Conservation (phyloP, 2,329 filamentous ascomycete species). For the Talaromyces verruculosus region DNA sequence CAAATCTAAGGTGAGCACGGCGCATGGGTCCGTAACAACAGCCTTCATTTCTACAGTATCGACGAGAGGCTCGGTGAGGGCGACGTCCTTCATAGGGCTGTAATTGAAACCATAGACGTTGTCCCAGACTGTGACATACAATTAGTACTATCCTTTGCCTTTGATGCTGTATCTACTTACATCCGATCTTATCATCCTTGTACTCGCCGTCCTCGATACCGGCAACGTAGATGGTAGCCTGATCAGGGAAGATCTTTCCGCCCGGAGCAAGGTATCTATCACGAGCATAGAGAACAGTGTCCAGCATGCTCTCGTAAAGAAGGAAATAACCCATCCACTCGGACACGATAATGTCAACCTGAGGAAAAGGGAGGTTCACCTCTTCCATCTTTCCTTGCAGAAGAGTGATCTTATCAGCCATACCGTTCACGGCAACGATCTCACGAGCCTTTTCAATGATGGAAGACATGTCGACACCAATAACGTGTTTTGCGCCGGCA, state of each 20-base stretch:
- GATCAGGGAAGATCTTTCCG: slow-evolving; percentile 96
- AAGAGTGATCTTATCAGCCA: slow-evolving; percentile 94
- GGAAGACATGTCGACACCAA: slow-evolving; percentile 98
- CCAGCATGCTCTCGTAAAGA: slow-evolving; percentile 97
- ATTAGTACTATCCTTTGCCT: slow-evolving; percentile 28
- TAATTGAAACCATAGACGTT: slow-evolving; percentile 99
- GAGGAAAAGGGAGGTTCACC: slow-evolving; percentile 84
- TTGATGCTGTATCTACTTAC: slow-evolving; percentile 56
- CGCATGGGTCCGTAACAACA: slow-evolving; percentile 85
- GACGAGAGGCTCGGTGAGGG: slow-evolving; percentile 91
- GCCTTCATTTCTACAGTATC: slow-evolving; percentile 98
- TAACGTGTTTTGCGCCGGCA: slow-evolving; percentile 96
- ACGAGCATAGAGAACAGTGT: slow-evolving; percentile 94
- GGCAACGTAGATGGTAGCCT: slow-evolving; percentile 94
- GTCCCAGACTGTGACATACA: slow-evolving; percentile 76
- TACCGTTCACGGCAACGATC: slow-evolving; percentile 88
- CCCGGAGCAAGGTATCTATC: slow-evolving; percentile 85
- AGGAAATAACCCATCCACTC: slow-evolving; percentile 99
- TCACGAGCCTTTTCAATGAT: slow-evolving; percentile 98
- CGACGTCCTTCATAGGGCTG: slow-evolving; percentile 86
- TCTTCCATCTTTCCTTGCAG: slow-evolving; percentile 99
- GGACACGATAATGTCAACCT: slow-evolving; percentile 99
- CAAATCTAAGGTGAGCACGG: slow-evolving; percentile 84
- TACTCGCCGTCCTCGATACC: slow-evolving; percentile 99
- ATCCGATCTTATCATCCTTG: slow-evolving; percentile 99